Evolutionary conservation across 495 filamentous ascomycete species (phyloP), one percentile per base, ranked within the genome.

Genomic region (Talaromyces ruber): DNA sequence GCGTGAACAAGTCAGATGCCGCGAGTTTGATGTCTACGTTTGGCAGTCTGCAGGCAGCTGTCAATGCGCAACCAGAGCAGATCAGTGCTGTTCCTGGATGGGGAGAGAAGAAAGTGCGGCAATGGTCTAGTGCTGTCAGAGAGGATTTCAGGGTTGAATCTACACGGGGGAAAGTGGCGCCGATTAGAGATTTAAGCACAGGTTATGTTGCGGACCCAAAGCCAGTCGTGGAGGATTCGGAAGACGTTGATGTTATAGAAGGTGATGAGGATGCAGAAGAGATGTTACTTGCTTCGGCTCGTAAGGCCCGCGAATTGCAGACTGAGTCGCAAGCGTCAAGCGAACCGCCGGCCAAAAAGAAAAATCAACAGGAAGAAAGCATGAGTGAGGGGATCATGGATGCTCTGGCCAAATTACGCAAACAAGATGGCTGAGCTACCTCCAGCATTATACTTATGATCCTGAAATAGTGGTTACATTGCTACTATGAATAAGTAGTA

Each of bases 1-100:
- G 86, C 30, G 87, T 99, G 66, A 99, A 97, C 71, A 97, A 96
- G 72, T 90, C 92, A 4, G 93, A 99, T 73, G 90, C 95, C 0
- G 85, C 96, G 3, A 87, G 88, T 43, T 76, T 98, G 43, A 90
- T 97, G 6, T 86, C 87, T 37, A 89, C 86, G 16, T 98, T 97
- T 76, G 95, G 95, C 5, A 93, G 87, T 60, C 70, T 98, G 30
- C 83, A 87, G 66, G 87, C 88, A 25, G 94, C 93, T 0, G 76
- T 98, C 34, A 98, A 97, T 76, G 93, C 91, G 14, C 80, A 84
- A 12, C 86, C 89, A 1, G 95, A 99, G 66, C 88, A 95, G 72
- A 78, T 98, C 51, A 81, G 84, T 28, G 71, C 89, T 47, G 84
- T 99, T 28, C 82, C 87, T 6, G 94, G 94, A 9, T 98, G 93